Evolutionary conservation across 2,329 filamentous ascomycete species (phyloP).

Genomic region (Fusarium sp.): DNA sequence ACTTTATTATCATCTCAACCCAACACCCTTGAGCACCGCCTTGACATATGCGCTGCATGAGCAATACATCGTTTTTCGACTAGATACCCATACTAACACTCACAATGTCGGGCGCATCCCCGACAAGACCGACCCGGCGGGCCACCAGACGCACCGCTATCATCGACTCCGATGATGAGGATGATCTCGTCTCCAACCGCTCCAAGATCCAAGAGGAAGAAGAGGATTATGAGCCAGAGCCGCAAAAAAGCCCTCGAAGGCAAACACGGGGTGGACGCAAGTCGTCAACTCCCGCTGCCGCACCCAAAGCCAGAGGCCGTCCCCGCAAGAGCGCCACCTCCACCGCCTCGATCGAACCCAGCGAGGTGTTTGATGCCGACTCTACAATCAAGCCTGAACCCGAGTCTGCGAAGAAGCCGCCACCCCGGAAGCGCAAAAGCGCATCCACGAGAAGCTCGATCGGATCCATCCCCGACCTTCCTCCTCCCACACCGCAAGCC

Average conservation of each 20-base stretch:
- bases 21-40: slow-evolving; percentile 8
- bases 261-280: slow-evolving; percentile 56
- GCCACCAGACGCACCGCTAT: slow-evolving; percentile 77
- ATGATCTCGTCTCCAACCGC: slow-evolving; percentile 65
- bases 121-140: slow-evolving; percentile 55
- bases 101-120: slow-evolving; percentile 49
- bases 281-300: slow-evolving; percentile 59
- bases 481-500: slow-evolving; percentile 60
- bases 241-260: slow-evolving; percentile 68
- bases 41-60: neutral
- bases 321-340: slow-evolving; percentile 56
- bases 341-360: slow-evolving; percentile 48
- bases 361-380: slow-evolving; percentile 51
- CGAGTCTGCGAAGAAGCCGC: slow-evolving; percentile 55
- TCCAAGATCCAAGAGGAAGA: slow-evolving; percentile 69
- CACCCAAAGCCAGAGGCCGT: slow-evolving; percentile 54
- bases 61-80: neutral
- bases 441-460: slow-evolving; percentile 56
- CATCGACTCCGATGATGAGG: slow-evolving; percentile 84
- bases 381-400: slow-evolving; percentile 49
- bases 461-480: slow-evolving; percentile 54
- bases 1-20: slow-evolving; percentile 31
- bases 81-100: neutral
- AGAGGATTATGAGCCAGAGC: slow-evolving; percentile 83
- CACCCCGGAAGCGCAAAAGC: slow-evolving; percentile 77